Evolutionary conservation across 495 filamentous ascomycete genomes (phyloP), one percentile per base, ranked within the genome.

Genomic region (Delitschia confertaspora): DNA sequence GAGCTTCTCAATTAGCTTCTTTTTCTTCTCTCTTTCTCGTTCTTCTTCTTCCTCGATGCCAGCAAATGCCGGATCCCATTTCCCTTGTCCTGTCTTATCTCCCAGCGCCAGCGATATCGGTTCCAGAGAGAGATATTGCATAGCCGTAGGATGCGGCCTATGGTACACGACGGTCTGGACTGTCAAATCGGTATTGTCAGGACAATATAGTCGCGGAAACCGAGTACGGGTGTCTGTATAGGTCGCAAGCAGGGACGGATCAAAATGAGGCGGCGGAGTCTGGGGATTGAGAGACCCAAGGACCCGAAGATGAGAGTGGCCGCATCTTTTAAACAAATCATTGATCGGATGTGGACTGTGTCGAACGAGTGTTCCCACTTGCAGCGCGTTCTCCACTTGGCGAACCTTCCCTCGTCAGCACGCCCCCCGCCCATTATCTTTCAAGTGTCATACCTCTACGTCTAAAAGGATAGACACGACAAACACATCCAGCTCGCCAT

Each of bases 51-150:
- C 39, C 31, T 82, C 73, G 11, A 71, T 64, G 47, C 75, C 76
- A 21, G 62, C 68, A 29, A 65, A 60, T 0, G 53, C 51, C 2
- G 53, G 35, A n/a, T 51, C 45, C 26, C 51, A 58, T 36, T 39
- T 48, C n/a, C 39, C 64, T 51, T 56, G 31, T 61, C 66, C 44
- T 47, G 46, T 47, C 53, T 94, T 88, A 60, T 95, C 93, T 6
- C 76, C 84, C 38, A 99, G 66, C 0, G 86, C 85, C 21, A 99
- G 65, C 0, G 88, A 81, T 27, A 99, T 96, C 0, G 89, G 91
- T 30, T 78, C 73, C 13, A 94, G 68, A 1, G 91, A 96, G 60
- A 95, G 85, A 56, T 95, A 96, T 62, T 99, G 89, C 91, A 99
- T 99, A 45, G 79, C 74, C 22, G 71, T 76, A 1, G 91, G 88